Evolutionary conservation across 2,329 filamentous ascomycete species (phyloP), one percentile per base, ranked within the genome.

Genomic region (Pleochaeta shiraiana): DNA sequence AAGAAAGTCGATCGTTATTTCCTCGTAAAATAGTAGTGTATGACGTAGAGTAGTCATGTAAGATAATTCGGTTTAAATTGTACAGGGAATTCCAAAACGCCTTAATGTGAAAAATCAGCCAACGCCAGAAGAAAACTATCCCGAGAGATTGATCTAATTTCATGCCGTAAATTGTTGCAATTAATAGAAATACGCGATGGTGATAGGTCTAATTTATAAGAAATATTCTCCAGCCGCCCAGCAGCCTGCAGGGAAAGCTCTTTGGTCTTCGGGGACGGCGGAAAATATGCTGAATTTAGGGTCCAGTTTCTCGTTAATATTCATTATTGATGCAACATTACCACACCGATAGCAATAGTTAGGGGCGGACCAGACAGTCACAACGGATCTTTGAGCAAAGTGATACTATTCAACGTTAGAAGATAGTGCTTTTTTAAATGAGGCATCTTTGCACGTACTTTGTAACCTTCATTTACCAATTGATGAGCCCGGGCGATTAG

Each of bases 281-380:
- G 84, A 86, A 78, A 95, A 95, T 71, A 95, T 93, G 74, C 86
- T 93, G 77, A 98, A 98, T 71, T 88, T 89, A 34, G 92, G 90
- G 66, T 90, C 85, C 63, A 96, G 79, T 71, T 93, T 87, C 71
- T 87, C 86, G 69, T 87, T 85, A 31, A 96, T 84, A 63, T 90
- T 90, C 85, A 95, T 95, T 73, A 96, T 95, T 4, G 81, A 84
- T 24, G 84, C 84, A 67, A 87, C 77, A 66, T 79, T 83, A 62
- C 76, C 76, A 66, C 76, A 77, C 59, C 76, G 74, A 67, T 77
- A 77, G 69, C 76, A 77, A 70, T 77, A 77, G 66, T 77, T 77
- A 19, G 76, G 76, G 26, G 76, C 76, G 28, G 75, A 77, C 80
- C 84, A 87, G 28, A 87, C 84, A 0, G 84, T 87, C 21, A 95